phyloP scores from a whole-genome alignment of 257 asterid genomes.

The Euphrasia confusa region DNA sequence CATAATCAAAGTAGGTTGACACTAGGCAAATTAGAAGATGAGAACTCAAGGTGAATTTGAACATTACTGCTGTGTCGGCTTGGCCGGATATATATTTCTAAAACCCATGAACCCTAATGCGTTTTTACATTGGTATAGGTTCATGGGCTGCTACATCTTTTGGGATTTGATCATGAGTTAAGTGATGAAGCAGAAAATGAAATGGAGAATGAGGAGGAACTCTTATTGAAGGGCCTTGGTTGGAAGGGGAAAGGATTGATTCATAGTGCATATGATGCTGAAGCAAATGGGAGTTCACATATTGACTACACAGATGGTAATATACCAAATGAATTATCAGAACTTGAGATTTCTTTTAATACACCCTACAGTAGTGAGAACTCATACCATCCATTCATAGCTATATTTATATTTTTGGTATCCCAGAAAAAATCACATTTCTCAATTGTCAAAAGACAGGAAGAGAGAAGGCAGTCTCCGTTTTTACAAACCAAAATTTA shows the following conservation, averaged over 20 bases:
- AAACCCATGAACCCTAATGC: constrained; percentile 18
- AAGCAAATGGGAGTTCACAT: constrained; percentile 41
- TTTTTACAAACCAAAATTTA: constrained; percentile 86
- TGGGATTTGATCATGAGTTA: constrained; percentile 97
- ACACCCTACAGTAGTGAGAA: constrained; percentile 17
- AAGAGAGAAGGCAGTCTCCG: constrained; percentile 93
- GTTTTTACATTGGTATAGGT: constrained; percentile 43
- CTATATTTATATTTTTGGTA: constrained; percentile 37
- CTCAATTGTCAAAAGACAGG: constrained; percentile 94
- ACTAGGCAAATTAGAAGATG: constrained; percentile 10
- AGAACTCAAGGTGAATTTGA: not conserved
- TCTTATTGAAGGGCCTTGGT: constrained; percentile 68
- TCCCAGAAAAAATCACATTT: constrained; percentile 49
- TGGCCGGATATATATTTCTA: constrained; percentile 17
- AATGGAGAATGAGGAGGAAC: constrained; percentile 93
- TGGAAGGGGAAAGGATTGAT: constrained; percentile 97
- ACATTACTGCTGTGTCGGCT: constrained; percentile 11
- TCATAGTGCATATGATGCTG: constrained; percentile 65
- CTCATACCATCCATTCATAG: constrained; percentile 31
- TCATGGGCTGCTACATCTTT: constrained; percentile 91
- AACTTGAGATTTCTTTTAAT: constrained; percentile 17
- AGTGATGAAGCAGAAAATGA: constrained; percentile 93
- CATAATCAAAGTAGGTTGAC: constrained; percentile 10
- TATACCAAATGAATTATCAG: constrained; percentile 25
- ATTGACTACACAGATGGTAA: constrained; percentile 60